A percentile compares a stretch with the other conserved stretches of the same genome.
Conservation (phyloP, 148 eudicot species). For the Nepenthes gracilis region DNA sequence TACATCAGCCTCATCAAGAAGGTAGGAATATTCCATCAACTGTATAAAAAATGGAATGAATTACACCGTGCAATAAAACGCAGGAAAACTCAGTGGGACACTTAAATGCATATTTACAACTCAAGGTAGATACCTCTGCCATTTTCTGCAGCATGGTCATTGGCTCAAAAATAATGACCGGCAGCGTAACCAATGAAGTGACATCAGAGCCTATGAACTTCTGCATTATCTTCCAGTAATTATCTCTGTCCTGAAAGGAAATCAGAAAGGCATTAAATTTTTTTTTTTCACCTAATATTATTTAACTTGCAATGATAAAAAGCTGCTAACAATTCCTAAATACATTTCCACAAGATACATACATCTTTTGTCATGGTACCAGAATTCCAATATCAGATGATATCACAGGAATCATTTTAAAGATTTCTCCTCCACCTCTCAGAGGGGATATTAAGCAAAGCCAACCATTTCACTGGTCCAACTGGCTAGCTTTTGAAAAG, state of each 20-base stretch:
- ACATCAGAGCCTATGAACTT: conserved; percentile 89
- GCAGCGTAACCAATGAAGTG: conserved; percentile 97
- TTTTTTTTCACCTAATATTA: too few relatives aligned
- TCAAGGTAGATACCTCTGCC: conserved; percentile 72
- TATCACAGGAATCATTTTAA: too few relatives aligned
- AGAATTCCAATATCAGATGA: too few relatives aligned
- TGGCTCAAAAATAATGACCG: conserved; percentile 95
- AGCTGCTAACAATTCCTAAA: too few relatives aligned
- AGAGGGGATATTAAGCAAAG: too few relatives aligned
- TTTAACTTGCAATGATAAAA: too few relatives aligned
- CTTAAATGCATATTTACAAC: not conserved
- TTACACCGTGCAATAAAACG: conserved; percentile 5
- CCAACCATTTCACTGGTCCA: too few relatives aligned
- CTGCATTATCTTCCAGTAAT: conserved; percentile 98
- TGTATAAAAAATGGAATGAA: conserved; percentile 21
- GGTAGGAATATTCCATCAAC: conserved; percentile 93
- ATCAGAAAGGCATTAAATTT: not conserved
- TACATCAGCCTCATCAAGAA: conserved; percentile 80
- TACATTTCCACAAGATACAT: too few relatives aligned
- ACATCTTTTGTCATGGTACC: too few relatives aligned
- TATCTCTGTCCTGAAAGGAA: conserved; percentile 67
- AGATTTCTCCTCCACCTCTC: too few relatives aligned
- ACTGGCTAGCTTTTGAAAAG: too few relatives aligned
- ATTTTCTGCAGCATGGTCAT: conserved; percentile 98
- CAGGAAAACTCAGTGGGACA: too few relatives aligned